Base-by-base conservation (phyloP, 192 early-diverging fungal species). In the Coemansia sp. region DNA sequence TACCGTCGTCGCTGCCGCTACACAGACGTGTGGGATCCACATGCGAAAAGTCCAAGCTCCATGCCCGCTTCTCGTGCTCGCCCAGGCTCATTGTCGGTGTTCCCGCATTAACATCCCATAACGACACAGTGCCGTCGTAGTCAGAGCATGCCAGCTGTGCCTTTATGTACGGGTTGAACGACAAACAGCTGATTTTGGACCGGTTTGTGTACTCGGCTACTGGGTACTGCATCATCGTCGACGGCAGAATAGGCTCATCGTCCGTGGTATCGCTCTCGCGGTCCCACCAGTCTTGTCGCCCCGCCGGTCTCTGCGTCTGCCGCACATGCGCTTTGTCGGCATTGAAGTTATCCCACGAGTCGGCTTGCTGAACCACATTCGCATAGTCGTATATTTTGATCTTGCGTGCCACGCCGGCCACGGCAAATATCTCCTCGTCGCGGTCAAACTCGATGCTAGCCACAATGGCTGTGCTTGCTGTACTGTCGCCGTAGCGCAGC, bases 381-480 rank as follows among this genome's bases (percentile, higher is more conserved):
- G 76, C 83, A 69, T 89, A 96, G 35, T 96, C 94, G 74, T 88
- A 98, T 19, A 98, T 88, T 71, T 95, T 95, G 83, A 98, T 94
- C 61, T 93, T 93, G 59, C 88, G 88, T 5, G 90, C 92, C 2
- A 96, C 93, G 15, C 96, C 96, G 37, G 92, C 96, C 0, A 90
- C 91, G 1, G 95, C 96, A 86, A 98, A 96, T 47, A 89, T 90
- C 73, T 94, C 91, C 59, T 94, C 91, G 66, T 98, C 95, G 43
- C 88, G 82, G 75, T 96, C 93, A 83, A 98, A 97, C 71, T 94
- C 94, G 47, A 98, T 92, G 37, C 92, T 89, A 0, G 91, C 92
- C 3, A 98, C 92, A 64, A 98, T 96, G 1, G 90, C 91, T 0
- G 91, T 86, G 11, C 73, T 81, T 0, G 79, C 79, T 14, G 70